Conservation (phyloP, 1,139 yeast genomes). For the Taphrina sp. region DNA sequence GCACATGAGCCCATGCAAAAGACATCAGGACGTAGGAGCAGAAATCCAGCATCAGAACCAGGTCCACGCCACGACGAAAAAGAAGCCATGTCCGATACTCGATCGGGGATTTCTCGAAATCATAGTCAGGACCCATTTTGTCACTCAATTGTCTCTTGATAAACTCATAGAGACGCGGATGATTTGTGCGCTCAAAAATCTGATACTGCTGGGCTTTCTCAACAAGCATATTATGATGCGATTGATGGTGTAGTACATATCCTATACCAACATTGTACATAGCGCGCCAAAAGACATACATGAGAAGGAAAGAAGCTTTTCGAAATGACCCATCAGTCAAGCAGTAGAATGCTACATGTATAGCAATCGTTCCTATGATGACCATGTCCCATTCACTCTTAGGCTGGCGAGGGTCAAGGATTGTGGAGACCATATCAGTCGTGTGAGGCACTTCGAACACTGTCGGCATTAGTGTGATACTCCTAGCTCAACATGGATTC, state of each 20-base stretch:
- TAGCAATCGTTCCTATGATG: constrained; percentile 55
- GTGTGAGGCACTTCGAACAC: constrained; percentile 71
- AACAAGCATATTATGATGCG: constrained; percentile 58
- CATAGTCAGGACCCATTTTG: constrained; percentile 59
- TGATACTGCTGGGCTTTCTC: constrained; percentile 52
- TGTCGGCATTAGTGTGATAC: constrained; percentile 27
- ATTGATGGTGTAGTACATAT: constrained; percentile 63
- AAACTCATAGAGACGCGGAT: constrained; percentile 49
- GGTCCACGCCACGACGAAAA: constrained; percentile 75
- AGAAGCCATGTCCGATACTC: constrained; percentile 84
- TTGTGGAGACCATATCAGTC: constrained; percentile 78
- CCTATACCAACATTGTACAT: constrained; percentile 82
- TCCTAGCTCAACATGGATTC: too few species aligned
- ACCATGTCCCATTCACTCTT: constrained; percentile 66
- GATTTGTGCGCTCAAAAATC: constrained; percentile 50
- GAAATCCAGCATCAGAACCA: constrained; percentile 83
- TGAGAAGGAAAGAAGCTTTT: constrained; percentile 51
- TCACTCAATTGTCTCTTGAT: constrained; percentile 54
- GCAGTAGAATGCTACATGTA: constrained; percentile 55
- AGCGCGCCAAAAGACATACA: constrained; percentile 74
- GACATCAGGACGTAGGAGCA: constrained; percentile 72
- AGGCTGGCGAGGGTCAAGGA: constrained; percentile 61
- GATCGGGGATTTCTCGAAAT: constrained; percentile 57
- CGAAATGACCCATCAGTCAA: constrained; percentile 45
- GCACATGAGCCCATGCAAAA: constrained; percentile 52